These are phyloP conservation scores for Paraleonurus japonicus DNA, from an alignment of 257 asterid species.

Conservation along the genomic window DNA sequence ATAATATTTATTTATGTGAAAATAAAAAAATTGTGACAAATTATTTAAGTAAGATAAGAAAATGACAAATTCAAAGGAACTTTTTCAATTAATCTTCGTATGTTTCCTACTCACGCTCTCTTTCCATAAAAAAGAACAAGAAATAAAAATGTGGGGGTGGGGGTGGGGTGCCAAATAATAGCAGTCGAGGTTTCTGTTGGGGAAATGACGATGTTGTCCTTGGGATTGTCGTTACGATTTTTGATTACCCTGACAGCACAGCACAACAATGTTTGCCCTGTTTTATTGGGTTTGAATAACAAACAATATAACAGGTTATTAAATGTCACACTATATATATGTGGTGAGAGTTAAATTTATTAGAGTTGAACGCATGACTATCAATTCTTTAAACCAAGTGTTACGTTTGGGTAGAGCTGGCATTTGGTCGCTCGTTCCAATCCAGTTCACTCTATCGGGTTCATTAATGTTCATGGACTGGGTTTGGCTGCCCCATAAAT, in stretches of 20 bases:
- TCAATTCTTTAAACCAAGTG: no score
- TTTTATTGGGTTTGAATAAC: neutral
- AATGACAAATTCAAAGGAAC: slow-evolving; percentile 34
- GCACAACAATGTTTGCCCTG: slow-evolving; percentile 10
- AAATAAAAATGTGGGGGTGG: neutral
- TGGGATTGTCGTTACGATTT: slow-evolving; percentile 25
- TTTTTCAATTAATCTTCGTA: slow-evolving; percentile 5
- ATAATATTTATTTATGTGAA: neutral
- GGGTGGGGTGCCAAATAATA: neutral
- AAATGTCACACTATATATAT: neutral
- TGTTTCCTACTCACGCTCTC: neutral
- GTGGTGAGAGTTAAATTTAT: no score
- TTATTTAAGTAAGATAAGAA: neutral
- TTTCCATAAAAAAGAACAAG: slow-evolving; percentile 7
- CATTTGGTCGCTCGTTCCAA: no score
- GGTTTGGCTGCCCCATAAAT: no score
- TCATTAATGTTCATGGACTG: no score
- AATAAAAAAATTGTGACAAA: neutral
- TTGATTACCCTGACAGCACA: slow-evolving; percentile 18
- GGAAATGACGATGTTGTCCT: slow-evolving; percentile 41
- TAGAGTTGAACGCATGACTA: no score
- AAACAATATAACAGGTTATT: neutral
- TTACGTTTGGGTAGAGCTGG: no score
- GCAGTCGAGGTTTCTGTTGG: neutral
- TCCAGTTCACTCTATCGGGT: no score